These are phyloP conservation scores for Urostyla sp. DNA, from an alignment of 73 alveolate species.

Conservation along the genomic window DNA sequence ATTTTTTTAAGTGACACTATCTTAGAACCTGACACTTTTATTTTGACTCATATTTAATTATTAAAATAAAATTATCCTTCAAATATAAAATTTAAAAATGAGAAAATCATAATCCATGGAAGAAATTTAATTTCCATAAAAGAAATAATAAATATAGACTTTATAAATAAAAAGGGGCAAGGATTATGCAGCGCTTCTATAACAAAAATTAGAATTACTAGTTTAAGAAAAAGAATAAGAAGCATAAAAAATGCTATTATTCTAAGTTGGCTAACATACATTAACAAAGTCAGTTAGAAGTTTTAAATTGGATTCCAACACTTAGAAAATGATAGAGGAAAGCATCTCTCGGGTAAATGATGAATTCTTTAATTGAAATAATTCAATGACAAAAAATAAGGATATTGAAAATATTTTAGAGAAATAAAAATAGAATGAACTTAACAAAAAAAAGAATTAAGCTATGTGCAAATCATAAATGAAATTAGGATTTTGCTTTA, in stretches of 20 bases:
- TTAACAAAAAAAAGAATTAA: neutral
- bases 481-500: conserved; percentile 18
- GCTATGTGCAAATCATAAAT: conserved; percentile 11
- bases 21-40: no score
- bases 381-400: conserved; percentile 4
- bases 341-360: neutral
- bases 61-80: no score
- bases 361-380: conserved; percentile 9
- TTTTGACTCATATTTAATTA: no score
- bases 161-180: neutral
- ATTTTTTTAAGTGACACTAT: no score
- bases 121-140: no score
- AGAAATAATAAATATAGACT: no score
- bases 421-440: conserved; percentile 4
- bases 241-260: conserved; percentile 20
- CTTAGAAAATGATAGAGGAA: neutral
- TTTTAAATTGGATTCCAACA: neutral
- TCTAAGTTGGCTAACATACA: conserved; percentile 20
- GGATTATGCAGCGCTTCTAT: conserved; percentile 15
- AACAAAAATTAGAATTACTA: conserved; percentile 20
- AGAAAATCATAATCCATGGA: no score
- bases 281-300: conserved; percentile 4
- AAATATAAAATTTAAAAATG: no score
- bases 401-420: conserved; percentile 19
- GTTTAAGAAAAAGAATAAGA: conserved; percentile 44